Evolutionary conservation across 1,284 basidiomycete species (phyloP), one percentile per base, ranked within the genome.

Genomic region (Rhodotorula sp.): DNA sequence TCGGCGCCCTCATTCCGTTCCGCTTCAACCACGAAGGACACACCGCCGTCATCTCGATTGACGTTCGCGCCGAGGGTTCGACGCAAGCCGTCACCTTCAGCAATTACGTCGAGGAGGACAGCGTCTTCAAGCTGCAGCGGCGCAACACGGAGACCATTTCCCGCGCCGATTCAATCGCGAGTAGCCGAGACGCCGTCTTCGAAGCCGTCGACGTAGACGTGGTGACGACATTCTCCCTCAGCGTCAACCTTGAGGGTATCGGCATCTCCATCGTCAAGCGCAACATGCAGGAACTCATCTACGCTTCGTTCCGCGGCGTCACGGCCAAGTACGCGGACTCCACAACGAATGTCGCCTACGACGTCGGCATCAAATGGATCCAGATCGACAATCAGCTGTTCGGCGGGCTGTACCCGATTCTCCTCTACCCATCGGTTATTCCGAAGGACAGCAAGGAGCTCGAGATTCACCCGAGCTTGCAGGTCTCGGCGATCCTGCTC

Each of bases 351-450:
- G 92, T 95, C 76, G 86, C 91, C 16, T 83, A 93, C 64, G 91
- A 87, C 60, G 59, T 97, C 54, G 87, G 89, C n/a, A 92, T 89
- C 80, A 93, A 92, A 59, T 89, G 86, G 80, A 85, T 99, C 37
- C 95, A 99, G 80, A 87, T 99, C 72, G 94, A 98, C 81, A 99
- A 99, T 78, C 96, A 99, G 80, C 86, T 99, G 13, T 95, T 98
- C 73, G 96, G 97, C 68, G 94, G 93, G 28, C 81, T 95, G 22
- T 99, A 91, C 84, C 94, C 96, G 0, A 94, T 99, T 70, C 88
- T 99, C 64, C 84, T 99, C 51, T 96, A 99, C 78, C 96, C 96
- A 0, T 94, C 93, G 3, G 91, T 93, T 0, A 86, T 99, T 51
- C 85, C 89, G 6, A 92, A 90, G 79, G 90, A 95, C 77, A 86